Conservation (phyloP, 164 flowering plant genomes). For the Sedum album region DNA sequence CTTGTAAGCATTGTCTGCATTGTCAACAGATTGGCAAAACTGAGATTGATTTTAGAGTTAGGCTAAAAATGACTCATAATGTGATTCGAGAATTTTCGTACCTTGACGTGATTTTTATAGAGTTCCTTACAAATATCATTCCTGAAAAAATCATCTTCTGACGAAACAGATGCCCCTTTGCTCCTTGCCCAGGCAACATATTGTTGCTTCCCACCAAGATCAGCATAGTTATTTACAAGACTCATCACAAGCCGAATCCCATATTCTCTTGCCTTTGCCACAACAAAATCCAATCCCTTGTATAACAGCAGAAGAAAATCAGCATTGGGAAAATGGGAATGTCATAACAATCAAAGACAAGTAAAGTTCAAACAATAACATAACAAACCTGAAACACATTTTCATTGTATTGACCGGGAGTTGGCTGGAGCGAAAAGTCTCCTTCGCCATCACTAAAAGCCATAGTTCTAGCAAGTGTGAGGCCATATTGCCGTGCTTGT, state of each 20-base stretch:
- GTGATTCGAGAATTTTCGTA: slow-evolving; percentile 10
- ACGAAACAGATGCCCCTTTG: slow-evolving; percentile 41
- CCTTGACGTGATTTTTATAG: slow-evolving; percentile 70
- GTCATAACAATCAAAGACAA: too few relatives aligned
- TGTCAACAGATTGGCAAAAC: neutral
- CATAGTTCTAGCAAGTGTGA: slow-evolving; percentile 66
- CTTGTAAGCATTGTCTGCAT: slow-evolving; percentile 58
- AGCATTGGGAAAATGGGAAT: too few relatives aligned
- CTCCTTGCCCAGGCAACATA: slow-evolving; percentile 75
- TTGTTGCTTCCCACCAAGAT: slow-evolving; percentile 67
- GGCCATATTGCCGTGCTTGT: slow-evolving; percentile 49
- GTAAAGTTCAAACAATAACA: too few relatives aligned
- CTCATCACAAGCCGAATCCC: slow-evolving; percentile 61
- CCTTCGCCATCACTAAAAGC: slow-evolving; percentile 76
- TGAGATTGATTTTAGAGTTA: neutral
- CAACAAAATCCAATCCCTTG: slow-evolving; percentile 23
- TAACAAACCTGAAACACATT: slow-evolving; percentile 57
- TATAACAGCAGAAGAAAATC: neutral
- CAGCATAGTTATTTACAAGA: slow-evolving; percentile 59
- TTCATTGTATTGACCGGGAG: slow-evolving; percentile 76
- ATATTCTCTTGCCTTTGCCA: slow-evolving; percentile 58
- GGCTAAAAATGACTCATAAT: neutral
- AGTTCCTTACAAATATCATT: slow-evolving; percentile 47
- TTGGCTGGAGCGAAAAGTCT: slow-evolving; percentile 38
- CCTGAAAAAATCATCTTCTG: slow-evolving; percentile 76